Evolutionary conservation across 106 monocot genomes (phyloP).

Genomic region (Dendrobium officinale): DNA sequence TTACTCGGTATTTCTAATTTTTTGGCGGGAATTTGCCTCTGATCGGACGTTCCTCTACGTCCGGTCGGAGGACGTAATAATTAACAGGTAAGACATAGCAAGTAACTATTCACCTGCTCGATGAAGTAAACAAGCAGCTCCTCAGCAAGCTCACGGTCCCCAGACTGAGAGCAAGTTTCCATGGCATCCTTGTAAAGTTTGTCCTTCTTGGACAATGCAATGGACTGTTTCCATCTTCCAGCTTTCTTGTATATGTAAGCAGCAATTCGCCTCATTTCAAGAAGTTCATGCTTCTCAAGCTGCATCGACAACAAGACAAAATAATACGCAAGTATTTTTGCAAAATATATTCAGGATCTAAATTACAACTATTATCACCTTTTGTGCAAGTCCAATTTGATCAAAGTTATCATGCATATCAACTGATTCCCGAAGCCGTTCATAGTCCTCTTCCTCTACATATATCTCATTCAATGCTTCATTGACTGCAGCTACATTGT

Average conservation of each 20-base stretch:
- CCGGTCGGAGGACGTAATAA: no score
- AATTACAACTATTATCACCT: slow-evolving; percentile 32
- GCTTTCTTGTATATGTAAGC: slow-evolving; percentile 99
- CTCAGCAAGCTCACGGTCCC: slow-evolving; percentile 86
- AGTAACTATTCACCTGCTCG: slow-evolving; percentile 58
- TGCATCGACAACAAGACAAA: slow-evolving; percentile 9
- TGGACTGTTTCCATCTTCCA: slow-evolving; percentile 99
- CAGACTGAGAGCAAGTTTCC: slow-evolving; percentile 97
- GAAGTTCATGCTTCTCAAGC: slow-evolving; percentile 96
- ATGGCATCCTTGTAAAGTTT: slow-evolving; percentile 95
- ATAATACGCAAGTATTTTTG: background rate
- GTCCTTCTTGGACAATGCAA: slow-evolving; percentile 95
- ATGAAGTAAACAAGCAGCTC: slow-evolving; percentile 98
- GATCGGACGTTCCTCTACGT: no score
- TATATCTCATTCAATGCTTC: slow-evolving; percentile 98
- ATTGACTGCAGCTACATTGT: slow-evolving; percentile 95
- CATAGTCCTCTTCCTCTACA: slow-evolving; percentile 97
- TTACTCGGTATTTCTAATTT: no score
- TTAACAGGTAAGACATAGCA: background rate
- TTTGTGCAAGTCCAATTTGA: slow-evolving; percentile 97
- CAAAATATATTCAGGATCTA: background rate
- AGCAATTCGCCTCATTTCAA: slow-evolving; percentile 95
- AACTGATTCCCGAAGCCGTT: slow-evolving; percentile 85
- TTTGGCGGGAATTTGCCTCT: no score
- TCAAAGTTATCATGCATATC: slow-evolving; percentile 99